phyloP scores from a whole-genome alignment of 2,329 filamentous ascomycete species.

The Paracamarosporium sp. region DNA sequence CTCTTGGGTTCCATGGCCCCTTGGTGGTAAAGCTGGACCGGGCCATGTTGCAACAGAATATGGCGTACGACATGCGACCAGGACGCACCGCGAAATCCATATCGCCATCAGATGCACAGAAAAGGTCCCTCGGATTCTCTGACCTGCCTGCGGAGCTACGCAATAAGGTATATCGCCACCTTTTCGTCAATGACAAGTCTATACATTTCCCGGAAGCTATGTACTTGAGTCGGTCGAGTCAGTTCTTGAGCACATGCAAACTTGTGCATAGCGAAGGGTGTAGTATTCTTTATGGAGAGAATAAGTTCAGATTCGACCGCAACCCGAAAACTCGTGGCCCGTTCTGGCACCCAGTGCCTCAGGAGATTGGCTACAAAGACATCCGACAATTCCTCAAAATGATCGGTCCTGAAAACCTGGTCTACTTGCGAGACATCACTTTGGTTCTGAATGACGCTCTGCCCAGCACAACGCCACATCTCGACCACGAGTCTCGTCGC shows the following conservation, averaged over 20 bases:
- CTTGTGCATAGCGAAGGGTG: conserved; percentile 54
- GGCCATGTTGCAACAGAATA: conserved; percentile 24
- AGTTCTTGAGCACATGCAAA: conserved; percentile 55
- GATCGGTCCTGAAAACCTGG: conserved; percentile 56
- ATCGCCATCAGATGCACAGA: background rate
- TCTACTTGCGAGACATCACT: conserved; percentile 53
- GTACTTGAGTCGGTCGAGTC: conserved; percentile 53
- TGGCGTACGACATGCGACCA: conserved; percentile 25
- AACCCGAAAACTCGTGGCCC: conserved; percentile 43
- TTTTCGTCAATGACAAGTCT: conserved; percentile 46
- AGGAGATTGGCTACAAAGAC: conserved; percentile 57
- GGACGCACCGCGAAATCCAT: conserved; percentile 12
- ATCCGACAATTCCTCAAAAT: conserved; percentile 53
- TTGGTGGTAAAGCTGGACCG: conserved; percentile 51
- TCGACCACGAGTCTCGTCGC: conserved; percentile 52
- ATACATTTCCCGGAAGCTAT: conserved; percentile 24
- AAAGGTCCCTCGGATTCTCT: conserved; percentile 26
- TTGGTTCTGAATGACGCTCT: conserved; percentile 55
- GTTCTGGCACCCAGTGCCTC: conserved; percentile 51
- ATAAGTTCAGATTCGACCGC: conserved; percentile 54
- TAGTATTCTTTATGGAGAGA: conserved; percentile 58
- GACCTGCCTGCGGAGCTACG: conserved; percentile 52
- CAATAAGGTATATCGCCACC: conserved; percentile 54
- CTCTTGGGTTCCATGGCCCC: conserved; percentile 53
- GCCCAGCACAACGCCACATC: conserved; percentile 48